These are phyloP conservation scores for Mycena rosella DNA, from an alignment of 768 basidiomycete genomes.

Conservation along the genomic window DNA sequence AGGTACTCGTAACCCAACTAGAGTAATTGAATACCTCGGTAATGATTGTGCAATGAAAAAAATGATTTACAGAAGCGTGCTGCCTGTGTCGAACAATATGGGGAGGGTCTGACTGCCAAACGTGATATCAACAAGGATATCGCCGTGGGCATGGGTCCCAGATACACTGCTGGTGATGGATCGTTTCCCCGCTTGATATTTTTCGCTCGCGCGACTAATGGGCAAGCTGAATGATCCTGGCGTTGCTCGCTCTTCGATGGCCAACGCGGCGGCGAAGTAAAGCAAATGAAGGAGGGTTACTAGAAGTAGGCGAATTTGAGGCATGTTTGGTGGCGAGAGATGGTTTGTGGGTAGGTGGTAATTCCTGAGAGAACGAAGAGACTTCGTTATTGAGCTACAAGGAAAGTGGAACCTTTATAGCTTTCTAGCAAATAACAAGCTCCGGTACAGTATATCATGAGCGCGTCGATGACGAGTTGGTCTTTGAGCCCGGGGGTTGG, in stretches of 20 bases:
- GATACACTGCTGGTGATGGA: not conserved
- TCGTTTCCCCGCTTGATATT: constrained; percentile 5
- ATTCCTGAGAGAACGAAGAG: constrained; percentile 3
- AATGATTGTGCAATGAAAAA: too few species aligned
- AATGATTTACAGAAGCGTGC: too few species aligned
- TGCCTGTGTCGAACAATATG: too few species aligned
- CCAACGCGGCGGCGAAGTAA: not conserved
- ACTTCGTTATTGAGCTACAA: constrained; percentile 8
- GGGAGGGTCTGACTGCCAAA: too few species aligned
- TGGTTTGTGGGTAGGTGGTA: too few species aligned
- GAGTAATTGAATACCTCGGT: too few species aligned
- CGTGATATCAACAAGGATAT: constrained; percentile 5
- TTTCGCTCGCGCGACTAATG: not conserved
- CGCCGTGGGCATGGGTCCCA: constrained; percentile 2
- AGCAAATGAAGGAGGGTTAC: constrained; percentile 3
- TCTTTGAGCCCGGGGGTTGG: too few species aligned
- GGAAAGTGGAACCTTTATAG: not conserved
- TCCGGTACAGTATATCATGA: too few species aligned
- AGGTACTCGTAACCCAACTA: too few species aligned
- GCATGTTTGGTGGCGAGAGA: not conserved
- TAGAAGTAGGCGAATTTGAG: too few species aligned
- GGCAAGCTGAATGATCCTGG: too few species aligned
- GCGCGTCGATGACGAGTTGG: too few species aligned
- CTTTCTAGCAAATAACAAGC: constrained; percentile 4
- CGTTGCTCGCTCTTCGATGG: not conserved